Evolutionary conservation across 2,329 filamentous ascomycete genomes (phyloP).

Genomic region (Pseudogymnoascus sp.): DNA sequence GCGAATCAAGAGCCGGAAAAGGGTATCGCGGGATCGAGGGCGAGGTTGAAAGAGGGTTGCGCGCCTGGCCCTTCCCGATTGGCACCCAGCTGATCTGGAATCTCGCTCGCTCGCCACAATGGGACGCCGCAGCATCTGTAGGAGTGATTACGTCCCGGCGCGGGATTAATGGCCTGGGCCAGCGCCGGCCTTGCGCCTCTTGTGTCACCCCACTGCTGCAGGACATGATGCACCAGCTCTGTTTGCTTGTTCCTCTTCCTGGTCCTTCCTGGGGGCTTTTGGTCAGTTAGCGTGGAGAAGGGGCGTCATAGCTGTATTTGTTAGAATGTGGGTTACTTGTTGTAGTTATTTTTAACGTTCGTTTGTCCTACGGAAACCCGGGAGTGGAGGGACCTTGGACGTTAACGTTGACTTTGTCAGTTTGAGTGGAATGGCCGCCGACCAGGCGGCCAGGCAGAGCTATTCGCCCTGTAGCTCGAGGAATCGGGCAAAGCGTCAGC

Average conservation of each 20-base stretch:
- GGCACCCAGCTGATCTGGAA: slow-evolving; percentile 1
- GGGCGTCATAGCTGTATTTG: not conserved
- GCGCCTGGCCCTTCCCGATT: not conserved
- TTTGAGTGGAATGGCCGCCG: not conserved
- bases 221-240: not conserved
- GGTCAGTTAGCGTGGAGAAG: not conserved
- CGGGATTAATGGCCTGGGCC: not conserved
- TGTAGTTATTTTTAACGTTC: not conserved
- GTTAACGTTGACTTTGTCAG: not conserved
- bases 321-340: not conserved
- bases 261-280: not conserved
- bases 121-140: not conserved
- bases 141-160: not conserved
- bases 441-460: not conserved
- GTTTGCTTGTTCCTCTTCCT: not conserved
- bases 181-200: not conserved
- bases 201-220: not conserved
- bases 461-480: not conserved
- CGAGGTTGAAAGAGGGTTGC: slow-evolving; percentile 4
- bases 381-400: not conserved
- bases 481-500: not conserved
- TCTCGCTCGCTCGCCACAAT: not conserved
- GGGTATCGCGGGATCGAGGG: not conserved
- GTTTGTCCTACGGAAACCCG: not conserved
- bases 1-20: not conserved